phyloP scores from a whole-genome alignment of 2,329 filamentous ascomycete species.

The Aspergillus ruber region DNA sequence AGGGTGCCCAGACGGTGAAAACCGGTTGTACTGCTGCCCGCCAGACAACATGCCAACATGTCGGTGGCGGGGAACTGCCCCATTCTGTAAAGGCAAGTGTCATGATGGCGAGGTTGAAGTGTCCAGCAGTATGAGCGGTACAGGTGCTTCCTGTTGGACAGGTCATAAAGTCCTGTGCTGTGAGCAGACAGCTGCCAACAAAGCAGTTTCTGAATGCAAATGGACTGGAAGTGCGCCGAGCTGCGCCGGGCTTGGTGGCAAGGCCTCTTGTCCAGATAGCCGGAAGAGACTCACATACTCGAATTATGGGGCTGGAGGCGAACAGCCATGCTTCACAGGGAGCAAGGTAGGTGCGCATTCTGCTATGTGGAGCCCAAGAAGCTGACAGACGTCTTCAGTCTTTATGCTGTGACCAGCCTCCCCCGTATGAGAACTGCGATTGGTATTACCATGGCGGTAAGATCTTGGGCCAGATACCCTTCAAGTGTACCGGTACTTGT shows the following conservation, averaged over 20 bases:
- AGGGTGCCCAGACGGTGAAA: no score
- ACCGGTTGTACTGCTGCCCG: no score
- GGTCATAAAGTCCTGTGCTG: no score
- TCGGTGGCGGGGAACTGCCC: no score
- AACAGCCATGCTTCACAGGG: neutral
- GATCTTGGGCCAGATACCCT: neutral
- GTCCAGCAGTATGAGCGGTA: neutral
- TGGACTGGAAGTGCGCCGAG: neutral
- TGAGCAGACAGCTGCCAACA: neutral
- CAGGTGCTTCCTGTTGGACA: neutral
- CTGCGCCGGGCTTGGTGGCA: neutral
- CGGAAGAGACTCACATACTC: neutral
- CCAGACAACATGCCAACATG: no score
- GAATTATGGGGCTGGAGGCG: constrained; percentile 1
- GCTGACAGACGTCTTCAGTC: neutral
- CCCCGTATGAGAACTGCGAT: neutral
- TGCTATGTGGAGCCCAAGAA: neutral
- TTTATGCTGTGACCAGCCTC: neutral
- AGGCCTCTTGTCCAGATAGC: neutral
- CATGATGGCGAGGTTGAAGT: constrained; percentile 1
- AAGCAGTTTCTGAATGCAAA: neutral
- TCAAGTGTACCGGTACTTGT: neutral
- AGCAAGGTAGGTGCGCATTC: neutral
- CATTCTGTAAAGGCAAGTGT: constrained; percentile 1
- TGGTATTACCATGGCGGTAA: constrained; percentile 1